These are phyloP conservation scores for Aspergillus ibericus DNA, from an alignment of 2,329 filamentous ascomycete species.

Conservation along the genomic window DNA sequence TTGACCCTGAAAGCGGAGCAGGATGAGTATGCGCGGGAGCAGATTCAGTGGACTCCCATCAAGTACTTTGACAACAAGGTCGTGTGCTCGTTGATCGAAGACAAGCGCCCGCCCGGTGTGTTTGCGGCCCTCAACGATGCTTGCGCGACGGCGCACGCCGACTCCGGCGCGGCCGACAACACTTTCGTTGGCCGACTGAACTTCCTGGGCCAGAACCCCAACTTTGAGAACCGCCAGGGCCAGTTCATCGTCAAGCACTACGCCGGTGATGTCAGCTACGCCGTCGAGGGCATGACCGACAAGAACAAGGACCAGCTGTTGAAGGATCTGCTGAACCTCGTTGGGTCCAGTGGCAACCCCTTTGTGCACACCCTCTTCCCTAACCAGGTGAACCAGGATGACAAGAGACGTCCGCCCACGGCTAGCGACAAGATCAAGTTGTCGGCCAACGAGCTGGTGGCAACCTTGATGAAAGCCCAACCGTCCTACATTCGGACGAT, in stretches of 20 bases:
- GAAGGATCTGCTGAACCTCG: conserved; percentile 87
- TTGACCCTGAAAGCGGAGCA: conserved; percentile 94
- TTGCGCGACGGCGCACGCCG: conserved; percentile 96
- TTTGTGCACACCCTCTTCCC: conserved; percentile 92
- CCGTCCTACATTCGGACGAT: conserved; percentile 98
- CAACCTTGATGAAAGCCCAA: conserved; percentile 94
- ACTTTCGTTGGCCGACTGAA: conserved; percentile 94
- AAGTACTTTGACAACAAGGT: conserved; percentile 99
- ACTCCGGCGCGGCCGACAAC: conserved; percentile 88
- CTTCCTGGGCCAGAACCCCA: conserved; percentile 80
- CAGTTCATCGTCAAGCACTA: conserved; percentile 99
- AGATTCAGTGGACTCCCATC: conserved; percentile 98
- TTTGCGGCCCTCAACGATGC: conserved; percentile 97
- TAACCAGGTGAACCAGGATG: conserved; percentile 89
- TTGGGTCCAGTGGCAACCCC: conserved; percentile 76
- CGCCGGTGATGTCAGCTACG: conserved; percentile 93
- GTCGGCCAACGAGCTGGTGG: conserved; percentile 91
- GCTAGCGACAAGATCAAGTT: conserved; percentile 94
- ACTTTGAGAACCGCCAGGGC: conserved; percentile 87
- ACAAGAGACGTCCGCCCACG: conserved; percentile 88
- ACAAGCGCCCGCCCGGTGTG: conserved; percentile 82
- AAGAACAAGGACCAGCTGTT: conserved; percentile 98
- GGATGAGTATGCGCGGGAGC: conserved; percentile 91
- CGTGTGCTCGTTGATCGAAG: conserved; percentile 95
- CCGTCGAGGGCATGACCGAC: conserved; percentile 94